Percentiles rank a stretch among this genome's conserved stretches.
Conservation (phyloP, 805 yeast genomes). For the Martiniozyma abietophila region DNA sequence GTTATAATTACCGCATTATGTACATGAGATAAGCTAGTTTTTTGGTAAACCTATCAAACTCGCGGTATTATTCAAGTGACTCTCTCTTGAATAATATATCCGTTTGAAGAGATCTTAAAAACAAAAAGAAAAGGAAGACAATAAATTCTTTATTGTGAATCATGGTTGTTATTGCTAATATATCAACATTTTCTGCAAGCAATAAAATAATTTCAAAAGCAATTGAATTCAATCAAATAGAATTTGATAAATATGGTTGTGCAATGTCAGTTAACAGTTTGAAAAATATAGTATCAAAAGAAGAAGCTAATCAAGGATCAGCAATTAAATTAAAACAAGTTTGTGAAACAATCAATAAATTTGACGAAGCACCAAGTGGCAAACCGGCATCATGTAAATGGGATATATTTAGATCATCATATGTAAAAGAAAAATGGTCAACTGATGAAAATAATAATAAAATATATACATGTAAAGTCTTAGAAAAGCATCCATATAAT, state of each 20-base stretch:
- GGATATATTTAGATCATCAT: constrained; percentile 77
- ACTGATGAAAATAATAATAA: constrained; percentile 7
- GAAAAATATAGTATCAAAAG: constrained; percentile 33
- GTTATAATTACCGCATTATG: too few relatives aligned
- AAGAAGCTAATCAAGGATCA: constrained; percentile 87
- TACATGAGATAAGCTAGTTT: too few relatives aligned
- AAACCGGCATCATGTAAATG: constrained; percentile 52
- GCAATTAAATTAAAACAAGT: constrained; percentile 72
- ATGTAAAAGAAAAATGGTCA: constrained; percentile 53
- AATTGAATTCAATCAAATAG: constrained; percentile 51
- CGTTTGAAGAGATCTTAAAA: too few relatives aligned
- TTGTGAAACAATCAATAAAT: constrained; percentile 54
- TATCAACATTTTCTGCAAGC: too few relatives aligned
- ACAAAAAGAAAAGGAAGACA: too few relatives aligned
- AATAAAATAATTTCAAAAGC: constrained; percentile 18
- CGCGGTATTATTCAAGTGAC: too few relatives aligned
- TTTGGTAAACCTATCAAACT: too few relatives aligned
- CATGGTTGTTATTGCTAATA: not conserved
- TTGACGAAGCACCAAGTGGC: constrained; percentile 36
- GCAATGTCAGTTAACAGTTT: constrained; percentile 75
- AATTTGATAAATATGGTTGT: constrained; percentile 63
- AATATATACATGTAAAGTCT: constrained; percentile 49
- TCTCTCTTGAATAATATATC: too few relatives aligned
- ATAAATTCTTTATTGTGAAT: too few relatives aligned
- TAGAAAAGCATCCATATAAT: constrained; percentile 84